These are phyloP conservation scores for Micractinium sp. DNA, from an alignment of 139 green algal species.

Conservation along the genomic window DNA sequence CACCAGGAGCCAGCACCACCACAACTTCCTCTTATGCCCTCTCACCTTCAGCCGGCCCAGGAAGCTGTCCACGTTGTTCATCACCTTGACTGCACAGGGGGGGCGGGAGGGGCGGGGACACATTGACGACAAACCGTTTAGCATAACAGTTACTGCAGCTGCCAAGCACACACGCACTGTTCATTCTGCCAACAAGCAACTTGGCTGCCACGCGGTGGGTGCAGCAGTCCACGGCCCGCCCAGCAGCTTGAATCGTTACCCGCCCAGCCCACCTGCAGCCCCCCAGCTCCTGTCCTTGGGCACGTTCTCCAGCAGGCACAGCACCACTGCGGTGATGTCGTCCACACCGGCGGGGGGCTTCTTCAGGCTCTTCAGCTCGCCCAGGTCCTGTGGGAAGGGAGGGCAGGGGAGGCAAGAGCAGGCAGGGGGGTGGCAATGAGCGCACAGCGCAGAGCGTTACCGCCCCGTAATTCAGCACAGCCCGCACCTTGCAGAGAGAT, in stretches of 20 bases:
- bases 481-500: background rate
- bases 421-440: background rate
- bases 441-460: too few relatives aligned
- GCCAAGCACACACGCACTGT: too few relatives aligned
- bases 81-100: constrained; percentile 66
- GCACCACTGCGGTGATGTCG: constrained; percentile 87
- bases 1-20: too few relatives aligned
- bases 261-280: constrained; percentile 53
- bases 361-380: constrained; percentile 90
- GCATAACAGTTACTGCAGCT: too few relatives aligned
- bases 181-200: too few relatives aligned
- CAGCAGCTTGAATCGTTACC: too few relatives aligned
- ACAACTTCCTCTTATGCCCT: too few relatives aligned
- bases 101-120: background rate
- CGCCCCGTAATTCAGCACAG: too few relatives aligned
- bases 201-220: too few relatives aligned
- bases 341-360: constrained; percentile 90
- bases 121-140: too few relatives aligned
- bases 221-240: too few relatives aligned
- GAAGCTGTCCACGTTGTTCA: constrained; percentile 93
- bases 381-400: constrained; percentile 17
- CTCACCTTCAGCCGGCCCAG: constrained; percentile 78
- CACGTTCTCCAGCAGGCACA: constrained; percentile 89
- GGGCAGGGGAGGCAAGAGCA: too few relatives aligned
- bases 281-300: constrained; percentile 90